Conservation (phyloP, 495 filamentous ascomycete genomes). For the Chaetomidium leptoderma region DNA sequence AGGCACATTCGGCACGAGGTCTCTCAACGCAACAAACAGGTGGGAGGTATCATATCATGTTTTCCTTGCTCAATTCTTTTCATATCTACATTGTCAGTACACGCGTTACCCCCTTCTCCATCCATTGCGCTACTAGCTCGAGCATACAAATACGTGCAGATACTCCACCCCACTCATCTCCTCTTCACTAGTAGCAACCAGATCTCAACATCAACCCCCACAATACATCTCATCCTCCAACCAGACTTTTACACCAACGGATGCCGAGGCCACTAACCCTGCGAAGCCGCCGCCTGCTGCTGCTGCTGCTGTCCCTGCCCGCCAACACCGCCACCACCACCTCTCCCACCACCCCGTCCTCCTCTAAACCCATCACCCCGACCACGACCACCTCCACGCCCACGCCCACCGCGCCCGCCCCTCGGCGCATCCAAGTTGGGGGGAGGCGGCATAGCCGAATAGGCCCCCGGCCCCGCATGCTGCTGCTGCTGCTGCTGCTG, state of each 20-base stretch:
- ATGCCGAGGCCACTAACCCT: neutral
- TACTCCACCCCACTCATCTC: neutral
- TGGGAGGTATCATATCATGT: neutral
- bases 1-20: neutral
- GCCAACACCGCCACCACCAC: slow-evolving; percentile 23
- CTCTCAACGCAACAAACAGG: neutral
- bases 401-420: slow-evolving; percentile 47
- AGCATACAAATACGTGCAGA: too few relatives aligned
- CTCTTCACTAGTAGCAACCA: neutral
- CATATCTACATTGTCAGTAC: neutral
- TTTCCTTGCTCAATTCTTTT: neutral
- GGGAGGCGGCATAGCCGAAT: slow-evolving; percentile 77
- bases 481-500: too few relatives aligned
- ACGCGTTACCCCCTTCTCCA: too few relatives aligned
- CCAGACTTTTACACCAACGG: neutral
- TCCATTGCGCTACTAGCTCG: too few relatives aligned
- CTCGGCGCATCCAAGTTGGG: slow-evolving; percentile 55
- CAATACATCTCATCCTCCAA: too few relatives aligned
- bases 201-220: neutral
- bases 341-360: slow-evolving; percentile 16
- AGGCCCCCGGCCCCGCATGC: slow-evolving; percentile 39
- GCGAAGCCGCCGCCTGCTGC: slow-evolving; percentile 1
- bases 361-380: slow-evolving; percentile 16
- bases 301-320: slow-evolving; percentile 13
- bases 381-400: slow-evolving; percentile 17